Evolutionary conservation across 768 basidiomycete genomes (phyloP), one percentile per base, ranked within the genome.

Genomic region (Suillus ampliporus): DNA sequence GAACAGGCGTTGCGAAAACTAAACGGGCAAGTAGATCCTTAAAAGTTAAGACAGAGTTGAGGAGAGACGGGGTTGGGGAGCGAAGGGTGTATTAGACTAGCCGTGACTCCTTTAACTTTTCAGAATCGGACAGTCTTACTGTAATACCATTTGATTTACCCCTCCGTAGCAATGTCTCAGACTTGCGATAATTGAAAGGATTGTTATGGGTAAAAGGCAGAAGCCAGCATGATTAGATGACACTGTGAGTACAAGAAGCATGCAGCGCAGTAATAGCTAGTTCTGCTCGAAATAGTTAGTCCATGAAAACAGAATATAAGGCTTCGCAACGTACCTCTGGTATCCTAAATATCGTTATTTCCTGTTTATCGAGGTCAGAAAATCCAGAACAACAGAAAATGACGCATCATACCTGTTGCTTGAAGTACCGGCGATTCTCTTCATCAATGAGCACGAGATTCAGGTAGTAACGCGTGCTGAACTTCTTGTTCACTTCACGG

Each of bases 401-500:
- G 7, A 28, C 4, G 69, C 79, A 37, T 5, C 6, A 19, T 46
- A 89, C 92, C 87, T 96, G 95, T 76, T 97, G 95, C 79, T 98
- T 97, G 79, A 98, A 98, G 78, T 97, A 98, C 66, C 97, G 83
- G 70, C 97, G 83, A 77, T 99, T 99, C 83, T 98, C 97, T 74
- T 99, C 96, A 74, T 99, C 97, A 58, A 99, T 94, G 60, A 99
- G 85, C 4, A 99, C 97, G 35, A 99, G 82, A 74, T 99, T 99
- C 66, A 99, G 86, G 77, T 99, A 99, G 77, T 99, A 99, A 62
- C 97, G 84, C 44, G 92, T 92, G 74, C 92, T 95, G 78, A 99
- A 99, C 79, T 96, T 98, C 85, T 99, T 99, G 85, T 99, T 99
- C 65, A 99, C 94, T 67, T 99, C 97, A 26, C 97, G 87, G 87